A percentile compares a stretch with the other conserved stretches of the same genome.
Conservation (phyloP, 176 grass and related monocot species). For the Triticum timopheevii region DNA sequence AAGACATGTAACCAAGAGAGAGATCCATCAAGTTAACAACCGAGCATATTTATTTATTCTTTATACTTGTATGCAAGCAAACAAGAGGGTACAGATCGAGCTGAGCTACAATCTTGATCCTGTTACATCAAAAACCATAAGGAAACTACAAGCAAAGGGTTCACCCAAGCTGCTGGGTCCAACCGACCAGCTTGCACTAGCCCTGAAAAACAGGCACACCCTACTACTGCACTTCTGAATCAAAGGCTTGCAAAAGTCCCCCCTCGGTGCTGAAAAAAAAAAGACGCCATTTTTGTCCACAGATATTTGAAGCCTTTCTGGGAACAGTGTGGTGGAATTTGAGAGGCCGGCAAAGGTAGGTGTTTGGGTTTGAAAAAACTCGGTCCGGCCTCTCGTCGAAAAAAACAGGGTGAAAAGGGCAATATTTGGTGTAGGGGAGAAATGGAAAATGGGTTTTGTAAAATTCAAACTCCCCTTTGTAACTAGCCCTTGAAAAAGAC, state of each 20-base stretch:
- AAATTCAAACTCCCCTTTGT: constrained; percentile 46
- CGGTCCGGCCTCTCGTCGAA: constrained; percentile 22
- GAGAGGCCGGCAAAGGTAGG: constrained; percentile 45
- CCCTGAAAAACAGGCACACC: constrained; percentile 39
- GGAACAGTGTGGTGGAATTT: constrained; percentile 35
- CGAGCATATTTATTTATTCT: constrained; percentile 56
- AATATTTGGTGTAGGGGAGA: constrained; percentile 28
- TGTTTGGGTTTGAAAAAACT: constrained; percentile 44
- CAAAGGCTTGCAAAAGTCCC: constrained; percentile 48
- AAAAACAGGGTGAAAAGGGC: constrained; percentile 46
- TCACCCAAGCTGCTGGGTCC: not conserved
- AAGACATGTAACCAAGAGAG: constrained; percentile 21
- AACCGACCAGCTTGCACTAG: constrained; percentile 38
- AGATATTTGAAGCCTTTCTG: constrained; percentile 40
- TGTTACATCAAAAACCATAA: constrained; percentile 49
- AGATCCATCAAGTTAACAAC: constrained; percentile 26
- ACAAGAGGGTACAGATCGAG: constrained; percentile 31
- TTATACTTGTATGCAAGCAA: constrained; percentile 47
- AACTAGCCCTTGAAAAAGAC: constrained; percentile 55
- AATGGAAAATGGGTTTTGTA: constrained; percentile 32
- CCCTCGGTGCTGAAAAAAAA: constrained; percentile 46
- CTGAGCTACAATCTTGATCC: constrained; percentile 48
- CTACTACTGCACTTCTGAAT: constrained; percentile 41
- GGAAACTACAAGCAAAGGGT: constrained; percentile 47
- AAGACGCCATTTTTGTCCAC: constrained; percentile 57